A percentile compares a stretch with the other conserved stretches of the same genome.
Conservation (phyloP, 164 flowering plant genomes). For the Platanus orientalis region DNA sequence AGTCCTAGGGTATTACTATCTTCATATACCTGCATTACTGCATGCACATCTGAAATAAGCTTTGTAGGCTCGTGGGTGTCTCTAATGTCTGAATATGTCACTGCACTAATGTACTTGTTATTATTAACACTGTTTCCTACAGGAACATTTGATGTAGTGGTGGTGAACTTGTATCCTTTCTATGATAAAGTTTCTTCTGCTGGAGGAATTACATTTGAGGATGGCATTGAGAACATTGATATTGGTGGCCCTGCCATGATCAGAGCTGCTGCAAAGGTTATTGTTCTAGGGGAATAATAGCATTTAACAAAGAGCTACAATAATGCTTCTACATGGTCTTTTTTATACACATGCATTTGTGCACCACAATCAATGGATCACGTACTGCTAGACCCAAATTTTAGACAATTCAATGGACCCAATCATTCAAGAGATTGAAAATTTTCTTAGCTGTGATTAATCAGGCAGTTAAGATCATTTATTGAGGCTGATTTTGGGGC, state of each 20-base stretch:
- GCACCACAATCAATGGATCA: background rate
- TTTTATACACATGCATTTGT: background rate
- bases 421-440: background rate
- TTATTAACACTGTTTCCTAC: slow-evolving; percentile 9
- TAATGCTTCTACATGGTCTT: background rate
- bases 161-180: slow-evolving; percentile 93
- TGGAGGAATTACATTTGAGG: slow-evolving; percentile 68
- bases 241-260: slow-evolving; percentile 99
- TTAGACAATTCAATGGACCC: too few species aligned
- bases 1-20: slow-evolving; percentile 14
- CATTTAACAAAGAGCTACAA: background rate
- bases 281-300: background rate
- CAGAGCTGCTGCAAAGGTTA: slow-evolving; percentile 99
- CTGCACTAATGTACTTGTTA: background rate
- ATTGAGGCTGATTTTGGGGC: background rate
- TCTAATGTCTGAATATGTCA: background rate
- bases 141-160: slow-evolving; percentile 94
- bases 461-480: background rate
- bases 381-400: background rate
- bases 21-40: background rate
- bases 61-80: background rate
- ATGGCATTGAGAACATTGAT: slow-evolving; percentile 95
- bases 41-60: background rate
- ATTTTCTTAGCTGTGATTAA: background rate
- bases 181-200: slow-evolving; percentile 79